phyloP scores from a whole-genome alignment of 495 filamentous ascomycete genomes.

The Podospora comata region DNA sequence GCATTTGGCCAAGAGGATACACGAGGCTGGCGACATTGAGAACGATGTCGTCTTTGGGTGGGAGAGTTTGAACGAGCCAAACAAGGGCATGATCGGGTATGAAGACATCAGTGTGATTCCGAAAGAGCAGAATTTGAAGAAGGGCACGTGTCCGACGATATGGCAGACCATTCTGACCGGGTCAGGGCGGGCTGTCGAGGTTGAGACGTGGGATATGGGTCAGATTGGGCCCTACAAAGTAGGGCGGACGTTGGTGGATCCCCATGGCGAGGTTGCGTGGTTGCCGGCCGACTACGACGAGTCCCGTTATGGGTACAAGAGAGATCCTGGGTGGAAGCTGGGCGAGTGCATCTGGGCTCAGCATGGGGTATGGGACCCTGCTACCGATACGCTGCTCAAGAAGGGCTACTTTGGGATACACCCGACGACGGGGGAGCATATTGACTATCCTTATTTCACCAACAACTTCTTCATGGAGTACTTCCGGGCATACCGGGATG shows the following conservation, averaged over 20 bases:
- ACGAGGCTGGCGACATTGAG: slow-evolving; percentile 86
- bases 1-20: slow-evolving; percentile 78
- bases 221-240: slow-evolving; percentile 87
- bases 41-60: slow-evolving; percentile 88
- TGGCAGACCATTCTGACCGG: slow-evolving; percentile 92
- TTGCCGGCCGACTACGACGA: slow-evolving; percentile 78
- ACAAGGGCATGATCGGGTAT: slow-evolving; percentile 82
- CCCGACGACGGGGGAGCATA: slow-evolving; percentile 61
- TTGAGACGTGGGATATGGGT: slow-evolving; percentile 90
- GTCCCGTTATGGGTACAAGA: slow-evolving; percentile 81
- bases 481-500: slow-evolving; percentile 70
- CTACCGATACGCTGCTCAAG: slow-evolving; percentile 67
- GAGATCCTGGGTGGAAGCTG: slow-evolving; percentile 83
- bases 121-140: slow-evolving; percentile 82
- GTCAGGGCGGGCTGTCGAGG: slow-evolving; percentile 83
- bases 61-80: slow-evolving; percentile 94
- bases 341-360: slow-evolving; percentile 96
- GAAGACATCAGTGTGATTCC: slow-evolving; percentile 81
- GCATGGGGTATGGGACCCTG: slow-evolving; percentile 91
- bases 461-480: slow-evolving; percentile 85
- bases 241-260: slow-evolving; percentile 78
- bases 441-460: slow-evolving; percentile 82
- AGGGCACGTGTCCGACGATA: slow-evolving; percentile 89
- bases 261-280: slow-evolving; percentile 82
- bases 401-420: slow-evolving; percentile 87